phyloP scores from a whole-genome alignment of 768 basidiomycete species.

The Leucocoprinus birnbaumii region DNA sequence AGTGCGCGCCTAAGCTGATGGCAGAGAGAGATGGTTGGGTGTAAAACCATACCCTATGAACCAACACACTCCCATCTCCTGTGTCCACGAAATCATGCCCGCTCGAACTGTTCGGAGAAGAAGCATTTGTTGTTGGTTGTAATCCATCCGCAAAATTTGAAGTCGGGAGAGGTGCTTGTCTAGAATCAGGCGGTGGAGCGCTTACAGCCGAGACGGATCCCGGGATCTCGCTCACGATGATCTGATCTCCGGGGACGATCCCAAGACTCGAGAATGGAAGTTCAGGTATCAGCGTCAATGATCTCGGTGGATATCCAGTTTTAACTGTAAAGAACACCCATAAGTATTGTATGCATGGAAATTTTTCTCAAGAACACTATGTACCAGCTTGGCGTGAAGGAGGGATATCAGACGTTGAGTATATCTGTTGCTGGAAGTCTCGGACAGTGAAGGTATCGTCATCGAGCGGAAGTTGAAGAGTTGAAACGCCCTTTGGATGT shows the following conservation, averaged over 20 bases:
- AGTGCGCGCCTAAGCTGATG: background rate
- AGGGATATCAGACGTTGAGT: conserved; percentile 60
- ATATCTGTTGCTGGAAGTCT: conserved; percentile 75
- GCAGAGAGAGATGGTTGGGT: background rate
- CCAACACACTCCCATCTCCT: conserved; percentile 59
- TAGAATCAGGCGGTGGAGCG: conserved; percentile 8
- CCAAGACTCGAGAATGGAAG: conserved; percentile 76
- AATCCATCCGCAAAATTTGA: conserved; percentile 5
- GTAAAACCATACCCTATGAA: conserved; percentile 58
- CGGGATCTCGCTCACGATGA: conserved; percentile 54
- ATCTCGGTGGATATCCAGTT: conserved; percentile 80
- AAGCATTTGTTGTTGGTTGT: conserved; percentile 12
- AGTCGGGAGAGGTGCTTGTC: conserved; percentile 12
- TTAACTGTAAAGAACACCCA: conserved; percentile 47
- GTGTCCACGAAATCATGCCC: conserved; percentile 55
- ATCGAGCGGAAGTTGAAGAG: conserved; percentile 67
- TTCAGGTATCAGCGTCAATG: conserved; percentile 69
- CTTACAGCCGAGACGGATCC: conserved; percentile 1
- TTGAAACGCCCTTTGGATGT: conserved; percentile 81
- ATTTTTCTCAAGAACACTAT: conserved; percentile 27
- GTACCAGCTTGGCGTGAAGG: conserved; percentile 79
- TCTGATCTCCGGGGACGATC: conserved; percentile 76
- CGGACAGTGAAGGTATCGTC: conserved; percentile 54
- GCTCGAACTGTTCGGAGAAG: conserved; percentile 12
- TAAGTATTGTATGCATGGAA: background rate